These are phyloP conservation scores for Starmera quercuum DNA, from an alignment of 805 yeast species.

Conservation along the genomic window DNA sequence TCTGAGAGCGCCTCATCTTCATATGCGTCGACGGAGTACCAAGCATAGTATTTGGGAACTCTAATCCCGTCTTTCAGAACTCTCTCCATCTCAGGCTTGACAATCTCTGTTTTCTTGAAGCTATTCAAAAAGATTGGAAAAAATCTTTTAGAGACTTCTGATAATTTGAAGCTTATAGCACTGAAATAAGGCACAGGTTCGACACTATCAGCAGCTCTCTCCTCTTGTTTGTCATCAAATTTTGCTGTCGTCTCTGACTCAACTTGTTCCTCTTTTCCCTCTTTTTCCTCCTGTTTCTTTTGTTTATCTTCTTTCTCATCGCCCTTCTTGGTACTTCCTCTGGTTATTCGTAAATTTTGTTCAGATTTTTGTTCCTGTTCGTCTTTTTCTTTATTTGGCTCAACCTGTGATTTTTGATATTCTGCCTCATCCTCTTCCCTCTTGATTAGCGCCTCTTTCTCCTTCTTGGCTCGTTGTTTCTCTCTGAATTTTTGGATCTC, in stretches of 20 bases:
- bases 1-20: conserved; percentile 65
- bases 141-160: conserved; percentile 57
- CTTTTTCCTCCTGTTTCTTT: conserved; percentile 15
- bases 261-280: conserved; percentile 8
- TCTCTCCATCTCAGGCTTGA: conserved; percentile 51
- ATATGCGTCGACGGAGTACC: conserved; percentile 80
- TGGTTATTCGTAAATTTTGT: conserved; percentile 14
- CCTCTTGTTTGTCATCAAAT: conserved; percentile 15
- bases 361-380: conserved; percentile 14
- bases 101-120: conserved; percentile 49
- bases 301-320: conserved; percentile 16
- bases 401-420: no score
- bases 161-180: conserved; percentile 58
- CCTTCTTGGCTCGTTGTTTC: conserved; percentile 12
- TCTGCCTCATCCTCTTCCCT: conserved; percentile 11
- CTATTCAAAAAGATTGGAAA: conserved; percentile 61
- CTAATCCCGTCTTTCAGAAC: conserved; percentile 55
- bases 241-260: conserved; percentile 3
- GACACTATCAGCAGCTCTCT: conserved; percentile 24
- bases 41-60: conserved; percentile 53
- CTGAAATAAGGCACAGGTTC: conserved; percentile 38
- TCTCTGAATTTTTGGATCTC: conserved; percentile 17
- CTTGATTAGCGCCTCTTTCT: conserved; percentile 9
- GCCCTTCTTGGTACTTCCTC: conserved; percentile 19
- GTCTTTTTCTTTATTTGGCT: conserved; percentile 7